These are phyloP conservation scores for Lodderomyces elongisporus DNA, from an alignment of 1,139 yeast genomes.

Conservation along the genomic window DNA sequence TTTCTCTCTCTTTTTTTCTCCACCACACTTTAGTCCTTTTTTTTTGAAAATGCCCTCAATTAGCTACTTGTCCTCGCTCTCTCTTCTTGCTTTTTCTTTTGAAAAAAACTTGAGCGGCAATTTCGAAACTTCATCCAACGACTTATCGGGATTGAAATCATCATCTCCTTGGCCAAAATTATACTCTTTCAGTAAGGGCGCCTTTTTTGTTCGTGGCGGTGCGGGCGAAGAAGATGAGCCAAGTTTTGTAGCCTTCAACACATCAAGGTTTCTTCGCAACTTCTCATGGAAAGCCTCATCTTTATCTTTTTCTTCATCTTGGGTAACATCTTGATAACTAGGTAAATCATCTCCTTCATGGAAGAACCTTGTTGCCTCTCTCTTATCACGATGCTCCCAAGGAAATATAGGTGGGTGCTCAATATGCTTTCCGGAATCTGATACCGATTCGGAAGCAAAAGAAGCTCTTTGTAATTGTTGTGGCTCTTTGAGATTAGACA, in stretches of 20 bases:
- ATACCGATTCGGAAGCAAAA: not conserved
- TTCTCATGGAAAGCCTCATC: conserved; percentile 6
- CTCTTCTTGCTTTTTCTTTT: conserved; percentile 1
- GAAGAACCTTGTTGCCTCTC: conserved; percentile 5
- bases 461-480: not conserved
- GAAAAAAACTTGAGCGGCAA: conserved; percentile 21
- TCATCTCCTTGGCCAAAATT: conserved; percentile 11
- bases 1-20: too few species aligned
- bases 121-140: conserved; percentile 23
- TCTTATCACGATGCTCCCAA: conserved; percentile 32
- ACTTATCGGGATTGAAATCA: conserved; percentile 21
- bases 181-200: conserved; percentile 10
- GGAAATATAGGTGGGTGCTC: conserved; percentile 28
- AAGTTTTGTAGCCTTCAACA: conserved; percentile 3
- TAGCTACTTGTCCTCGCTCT: conserved; percentile 4
- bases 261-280: conserved; percentile 9
- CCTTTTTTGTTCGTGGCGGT: conserved; percentile 2
- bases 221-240: conserved; percentile 6
- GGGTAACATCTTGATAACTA: not conserved
- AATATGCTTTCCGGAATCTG: conserved; percentile 1
- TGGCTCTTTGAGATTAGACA: not conserved
- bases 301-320: not conserved
- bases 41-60: not conserved
- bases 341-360: conserved; percentile 1
- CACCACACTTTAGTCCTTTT: not conserved